phyloP scores from a whole-genome alignment of 768 basidiomycete genomes.

The Panus rudis region DNA sequence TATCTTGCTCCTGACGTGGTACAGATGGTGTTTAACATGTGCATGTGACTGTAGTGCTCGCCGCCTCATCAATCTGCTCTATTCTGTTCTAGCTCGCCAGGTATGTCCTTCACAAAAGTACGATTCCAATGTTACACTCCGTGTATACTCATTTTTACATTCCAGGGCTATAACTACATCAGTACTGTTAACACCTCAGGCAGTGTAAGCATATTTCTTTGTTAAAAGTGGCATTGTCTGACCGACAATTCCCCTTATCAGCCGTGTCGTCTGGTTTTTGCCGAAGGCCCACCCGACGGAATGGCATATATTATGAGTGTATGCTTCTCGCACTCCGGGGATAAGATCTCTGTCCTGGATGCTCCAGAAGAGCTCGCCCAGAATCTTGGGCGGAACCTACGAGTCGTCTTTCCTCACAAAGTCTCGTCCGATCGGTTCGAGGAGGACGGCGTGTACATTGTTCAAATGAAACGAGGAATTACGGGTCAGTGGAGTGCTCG shows the following conservation, averaged over 20 bases:
- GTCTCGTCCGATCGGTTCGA: conserved; percentile 36
- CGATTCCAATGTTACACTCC: neutral
- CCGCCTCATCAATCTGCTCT: conserved; percentile 53
- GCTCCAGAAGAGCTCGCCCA: conserved; percentile 33
- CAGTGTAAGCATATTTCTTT: conserved; percentile 31
- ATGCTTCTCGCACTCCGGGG: conserved; percentile 54
- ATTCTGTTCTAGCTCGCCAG: conserved; percentile 49
- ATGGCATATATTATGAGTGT: conserved; percentile 57
- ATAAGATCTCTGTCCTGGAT: conserved; percentile 41
- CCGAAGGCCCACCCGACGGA: conserved; percentile 40
- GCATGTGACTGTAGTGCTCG: conserved; percentile 38
- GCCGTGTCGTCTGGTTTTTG: conserved; percentile 66
- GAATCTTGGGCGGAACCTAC: conserved; percentile 32
- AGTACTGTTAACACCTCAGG: conserved; percentile 46
- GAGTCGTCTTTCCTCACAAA: conserved; percentile 34
- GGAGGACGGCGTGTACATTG: conserved; percentile 44
- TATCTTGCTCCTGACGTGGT: neutral
- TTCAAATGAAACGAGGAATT: conserved; percentile 42
- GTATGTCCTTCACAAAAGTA: conserved; percentile 34
- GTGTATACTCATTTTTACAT: neutral
- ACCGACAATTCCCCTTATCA: conserved; percentile 18
- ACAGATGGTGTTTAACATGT: neutral
- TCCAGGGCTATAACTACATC: conserved; percentile 65
- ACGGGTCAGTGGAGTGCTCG: conserved; percentile 1
- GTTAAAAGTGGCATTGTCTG: conserved; percentile 4